Base-by-base conservation (phyloP, 768 basidiomycete genomes). In the Lentinula aciculospora region DNA sequence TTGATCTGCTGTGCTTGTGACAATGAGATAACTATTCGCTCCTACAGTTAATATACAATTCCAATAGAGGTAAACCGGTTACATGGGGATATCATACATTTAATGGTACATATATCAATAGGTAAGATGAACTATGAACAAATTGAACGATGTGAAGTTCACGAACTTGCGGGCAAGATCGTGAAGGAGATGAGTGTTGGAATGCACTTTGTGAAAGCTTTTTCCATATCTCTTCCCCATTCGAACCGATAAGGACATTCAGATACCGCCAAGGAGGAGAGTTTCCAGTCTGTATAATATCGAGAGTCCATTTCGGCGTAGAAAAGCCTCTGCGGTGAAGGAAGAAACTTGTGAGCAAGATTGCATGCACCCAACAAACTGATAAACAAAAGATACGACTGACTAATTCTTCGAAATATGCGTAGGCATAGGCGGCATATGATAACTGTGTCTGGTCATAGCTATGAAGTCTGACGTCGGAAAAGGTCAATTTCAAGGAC, bases 181-280 rank as follows among this genome's bases (percentile, higher is more conserved):
- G 25, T 12, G 19, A 53, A 53, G 4, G 32, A 53, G 13, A n/a
- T 19, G 9, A 53, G 50, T 19, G 50, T 25, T 23, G 50, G 50
- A 39, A 53, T 53, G 25, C 50, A 53, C 13, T 21, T 21, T 12
- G 13, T 39, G 25, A 53, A 53, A 10, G 25, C 29, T 21, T 5
- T 15, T 53, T 53, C 50, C 50, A 53, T 32, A 19, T 53, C 50
- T 6, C 9, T 39, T 15, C 32, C 50, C 50, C 50, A 53, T 53
- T 53, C 23, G 0, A 27, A 31, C 12, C 23, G 32, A 36, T 53
- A 36, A 19, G 31, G 32, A 32, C 50, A 53, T 36, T 53, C 50
- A 53, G 50, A 53, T 27, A 53, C 19, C 9, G 21, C 21, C 50
- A 53, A 34, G 4, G 32, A 34, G 4, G 50, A 53, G 5, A 53